Evolutionary conservation across 78 protist genomes (phyloP).

Genomic region (Bodo saltans): DNA sequence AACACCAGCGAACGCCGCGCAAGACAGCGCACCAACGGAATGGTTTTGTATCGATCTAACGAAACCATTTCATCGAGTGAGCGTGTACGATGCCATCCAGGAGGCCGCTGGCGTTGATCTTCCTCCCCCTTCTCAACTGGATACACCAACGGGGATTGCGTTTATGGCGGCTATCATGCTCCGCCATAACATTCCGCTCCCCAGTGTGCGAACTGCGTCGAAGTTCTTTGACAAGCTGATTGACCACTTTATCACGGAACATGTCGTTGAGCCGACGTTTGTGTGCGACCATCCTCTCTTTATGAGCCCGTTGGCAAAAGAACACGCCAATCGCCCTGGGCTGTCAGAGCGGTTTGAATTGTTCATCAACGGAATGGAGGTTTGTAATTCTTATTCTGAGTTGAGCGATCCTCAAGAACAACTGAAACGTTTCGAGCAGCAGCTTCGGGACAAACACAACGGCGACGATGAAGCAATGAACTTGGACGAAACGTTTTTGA

Average conservation of each 20-base stretch:
- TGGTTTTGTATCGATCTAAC: slow-evolving; percentile 88
- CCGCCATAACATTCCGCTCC: neutral
- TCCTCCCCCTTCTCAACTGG: neutral
- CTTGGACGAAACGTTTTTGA: slow-evolving; percentile 88
- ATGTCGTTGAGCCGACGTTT: slow-evolving; percentile 95
- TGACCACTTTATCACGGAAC: slow-evolving; percentile 85
- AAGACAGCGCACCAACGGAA: slow-evolving; percentile 17
- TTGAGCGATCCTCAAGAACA: slow-evolving; percentile 98
- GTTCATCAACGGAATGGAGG: slow-evolving; percentile 83
- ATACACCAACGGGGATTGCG: neutral
- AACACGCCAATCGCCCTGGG: slow-evolving; percentile 75
- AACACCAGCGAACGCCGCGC: too few species aligned
- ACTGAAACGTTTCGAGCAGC: slow-evolving; percentile 89
- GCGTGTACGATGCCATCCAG: slow-evolving; percentile 80
- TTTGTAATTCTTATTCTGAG: slow-evolving; percentile 99
- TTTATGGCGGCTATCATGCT: neutral
- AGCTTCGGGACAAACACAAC: slow-evolving; percentile 52
- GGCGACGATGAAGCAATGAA: slow-evolving; percentile 95
- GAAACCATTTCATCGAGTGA: slow-evolving; percentile 90
- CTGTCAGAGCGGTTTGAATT: slow-evolving; percentile 99
- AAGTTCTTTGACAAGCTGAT: slow-evolving; percentile 95
- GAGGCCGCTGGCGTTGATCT: neutral
- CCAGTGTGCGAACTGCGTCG: neutral
- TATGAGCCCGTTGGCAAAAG: slow-evolving; percentile 99
- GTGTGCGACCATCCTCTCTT: slow-evolving; percentile 95